These are phyloP conservation scores for Camellia lanceoleosa DNA, from an alignment of 148 eudicot species.

Conservation along the genomic window DNA sequence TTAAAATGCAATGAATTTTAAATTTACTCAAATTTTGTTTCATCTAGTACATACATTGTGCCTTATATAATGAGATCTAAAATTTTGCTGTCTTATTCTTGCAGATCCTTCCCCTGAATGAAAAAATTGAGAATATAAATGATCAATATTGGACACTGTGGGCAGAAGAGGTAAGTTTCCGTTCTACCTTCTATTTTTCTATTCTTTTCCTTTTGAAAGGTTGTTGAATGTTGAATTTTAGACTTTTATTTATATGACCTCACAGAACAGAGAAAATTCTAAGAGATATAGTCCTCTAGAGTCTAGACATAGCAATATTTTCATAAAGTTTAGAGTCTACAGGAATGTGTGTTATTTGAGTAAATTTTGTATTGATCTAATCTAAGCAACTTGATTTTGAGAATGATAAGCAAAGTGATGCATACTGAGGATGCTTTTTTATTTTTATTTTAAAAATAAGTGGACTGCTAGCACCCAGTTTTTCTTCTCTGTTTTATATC, in stretches of 20 bases:
- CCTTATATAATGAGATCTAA: background rate
- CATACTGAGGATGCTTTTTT: too few species aligned
- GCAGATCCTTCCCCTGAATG: slow-evolving; percentile 68
- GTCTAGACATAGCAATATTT: background rate
- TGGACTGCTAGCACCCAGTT: background rate
- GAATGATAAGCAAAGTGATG: background rate
- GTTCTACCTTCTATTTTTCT: slow-evolving; percentile 5
- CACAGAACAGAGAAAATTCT: background rate
- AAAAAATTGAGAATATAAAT: slow-evolving; percentile 79
- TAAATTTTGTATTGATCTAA: background rate
- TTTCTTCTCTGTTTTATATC: too few species aligned
- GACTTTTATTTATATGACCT: background rate
- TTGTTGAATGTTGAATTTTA: background rate
- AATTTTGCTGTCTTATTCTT: slow-evolving; percentile 10
- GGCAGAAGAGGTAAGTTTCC: slow-evolving; percentile 69
- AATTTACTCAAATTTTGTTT: background rate
- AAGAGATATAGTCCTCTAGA: too few species aligned
- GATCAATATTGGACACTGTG: slow-evolving; percentile 83
- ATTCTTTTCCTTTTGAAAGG: background rate
- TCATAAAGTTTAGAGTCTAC: background rate
- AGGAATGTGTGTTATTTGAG: background rate
- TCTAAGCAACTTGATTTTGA: background rate
- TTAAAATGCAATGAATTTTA: background rate
- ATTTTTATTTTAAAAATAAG: too few species aligned
- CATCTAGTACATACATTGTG: background rate